A percentile compares a stretch with the other conserved stretches of the same genome.
phyloP scores from a whole-genome alignment of 1,284 basidiomycete genomes.

The Phellinidium pouzarii region DNA sequence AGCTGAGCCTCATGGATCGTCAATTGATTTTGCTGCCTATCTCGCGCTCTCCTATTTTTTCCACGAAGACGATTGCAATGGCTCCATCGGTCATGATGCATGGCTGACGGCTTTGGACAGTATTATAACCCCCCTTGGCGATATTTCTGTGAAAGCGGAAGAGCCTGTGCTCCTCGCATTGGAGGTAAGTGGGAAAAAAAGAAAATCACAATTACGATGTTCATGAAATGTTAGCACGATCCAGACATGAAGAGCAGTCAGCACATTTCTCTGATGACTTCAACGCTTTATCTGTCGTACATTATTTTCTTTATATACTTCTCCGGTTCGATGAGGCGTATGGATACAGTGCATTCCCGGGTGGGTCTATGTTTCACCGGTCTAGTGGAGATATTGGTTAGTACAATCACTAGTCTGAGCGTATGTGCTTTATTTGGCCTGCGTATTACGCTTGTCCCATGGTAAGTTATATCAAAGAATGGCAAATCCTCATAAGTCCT shows the following conservation, averaged over 20 bases:
- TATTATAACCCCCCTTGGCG: constrained; percentile 36
- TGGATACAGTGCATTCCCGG: constrained; percentile 85
- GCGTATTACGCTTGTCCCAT: constrained; percentile 82
- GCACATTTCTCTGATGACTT: constrained; percentile 54
- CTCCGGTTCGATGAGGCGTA: constrained; percentile 68
- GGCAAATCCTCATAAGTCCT: background rate
- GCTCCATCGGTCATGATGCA: constrained; percentile 49
- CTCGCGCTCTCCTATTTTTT: constrained; percentile 77
- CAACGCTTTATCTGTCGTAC: constrained; percentile 77
- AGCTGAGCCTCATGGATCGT: constrained; percentile 40
- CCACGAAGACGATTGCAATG: constrained; percentile 61
- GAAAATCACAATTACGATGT: background rate
- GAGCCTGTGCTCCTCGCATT: constrained; percentile 63
- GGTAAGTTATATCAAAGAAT: constrained; percentile 39
- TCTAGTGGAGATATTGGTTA: constrained; percentile 83
- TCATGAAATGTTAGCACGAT: constrained; percentile 27
- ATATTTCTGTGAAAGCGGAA: constrained; percentile 41
- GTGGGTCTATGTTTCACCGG: constrained; percentile 93
- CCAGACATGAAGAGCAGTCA: constrained; percentile 21
- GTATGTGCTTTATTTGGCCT: constrained; percentile 84
- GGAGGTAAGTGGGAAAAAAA: constrained; percentile 41
- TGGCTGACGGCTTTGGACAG: constrained; percentile 57
- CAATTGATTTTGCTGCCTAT: constrained; percentile 59
- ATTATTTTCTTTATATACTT: constrained; percentile 74
- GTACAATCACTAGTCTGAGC: constrained; percentile 89